Evolutionary conservation across 1,284 basidiomycete species (phyloP), one percentile per base, ranked within the genome.

Genomic region (Sphaerobolus stellatus): DNA sequence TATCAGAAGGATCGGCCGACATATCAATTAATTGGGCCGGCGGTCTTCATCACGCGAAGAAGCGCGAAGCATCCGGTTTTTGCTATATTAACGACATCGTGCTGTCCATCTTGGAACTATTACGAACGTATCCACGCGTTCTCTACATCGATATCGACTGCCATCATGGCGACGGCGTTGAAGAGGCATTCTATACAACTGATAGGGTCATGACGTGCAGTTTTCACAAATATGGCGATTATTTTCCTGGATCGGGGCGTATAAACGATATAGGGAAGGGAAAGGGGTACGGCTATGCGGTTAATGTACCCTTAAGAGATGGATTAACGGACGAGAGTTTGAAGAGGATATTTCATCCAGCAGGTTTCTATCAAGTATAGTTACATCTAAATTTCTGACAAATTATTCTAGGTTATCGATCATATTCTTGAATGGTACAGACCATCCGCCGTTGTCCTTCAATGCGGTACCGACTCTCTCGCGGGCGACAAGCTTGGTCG

Each of bases 61-160:
- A 98, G 72, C 83, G 90, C 52, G 95, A 98, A 73, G 96, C 96
- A 0, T 91, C 88, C 24, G 94, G 94, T 5, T 98, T 98, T 74
- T 98, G 94, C 78, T 98, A 98, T 74, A 86, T 97, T 70, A 98
- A 99, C 72, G 94, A 96, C 69, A 97, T 96, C 66, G 92, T 96
- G 1, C 83, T 96, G 40, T 86, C 85, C 27, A 94, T 95, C 43
- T 79, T 97, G 38, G 94, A 97, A 71, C 83, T 97, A 13, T 76
- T 96, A 13, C 82, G 92, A 62, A 83, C 75, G 48, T 86, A 83
- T 65, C 84, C 91, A 0, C 89, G 97, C 54, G 95, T 99, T 2
- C 77, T 99, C 24, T 99, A 99, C 71, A 91, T 99, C 68, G 96
- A 99, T 71, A 96, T 99, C 55, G 96, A 99, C 71, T 94, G 94